A percentile compares a stretch with the other conserved stretches of the same genome.
These are phyloP conservation scores for Aureobasidium namibiae DNA, from an alignment of 2,329 filamentous ascomycete species.

Conservation along the genomic window DNA sequence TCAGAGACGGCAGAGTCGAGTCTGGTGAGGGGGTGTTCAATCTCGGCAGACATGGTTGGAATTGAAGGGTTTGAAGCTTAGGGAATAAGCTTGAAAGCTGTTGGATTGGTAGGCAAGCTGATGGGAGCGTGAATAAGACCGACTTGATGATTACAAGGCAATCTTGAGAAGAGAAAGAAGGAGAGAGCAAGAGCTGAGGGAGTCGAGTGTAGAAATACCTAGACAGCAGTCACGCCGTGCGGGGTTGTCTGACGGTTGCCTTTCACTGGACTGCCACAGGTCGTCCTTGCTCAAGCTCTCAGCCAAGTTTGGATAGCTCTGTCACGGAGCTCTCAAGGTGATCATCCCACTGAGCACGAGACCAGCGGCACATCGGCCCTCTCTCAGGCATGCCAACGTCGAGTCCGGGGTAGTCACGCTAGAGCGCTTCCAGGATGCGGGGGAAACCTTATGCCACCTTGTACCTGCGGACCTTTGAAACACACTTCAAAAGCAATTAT, in stretches of 20 bases:
- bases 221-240: conserved; percentile 11
- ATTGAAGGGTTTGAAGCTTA: conserved; percentile 13
- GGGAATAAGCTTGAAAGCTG: conserved; percentile 3
- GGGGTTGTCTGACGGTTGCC: conserved; percentile 13
- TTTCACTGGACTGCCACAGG: not conserved
- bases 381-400: not conserved
- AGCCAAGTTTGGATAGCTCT: conserved; percentile 11
- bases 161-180: conserved; percentile 9
- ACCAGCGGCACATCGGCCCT: not conserved
- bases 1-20: conserved; percentile 88
- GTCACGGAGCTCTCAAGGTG: not conserved
- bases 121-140: conserved; percentile 1
- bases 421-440: not conserved
- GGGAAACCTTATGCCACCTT: not conserved
- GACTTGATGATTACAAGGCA: conserved; percentile 11
- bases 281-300: conserved; percentile 13
- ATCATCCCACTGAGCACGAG: conserved; percentile 12
- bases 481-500: conserved; percentile 8
- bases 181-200: conserved; percentile 1
- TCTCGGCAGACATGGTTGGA: conserved; percentile 46
- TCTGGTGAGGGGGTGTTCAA: conserved; percentile 59
- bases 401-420: conserved; percentile 8
- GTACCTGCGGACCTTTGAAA: not conserved
- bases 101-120: not conserved
- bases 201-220: conserved; percentile 3